Evolutionary conservation across 495 filamentous ascomycete species (phyloP), one percentile per base, ranked within the genome.

Genomic region (Aspergillus steynii): DNA sequence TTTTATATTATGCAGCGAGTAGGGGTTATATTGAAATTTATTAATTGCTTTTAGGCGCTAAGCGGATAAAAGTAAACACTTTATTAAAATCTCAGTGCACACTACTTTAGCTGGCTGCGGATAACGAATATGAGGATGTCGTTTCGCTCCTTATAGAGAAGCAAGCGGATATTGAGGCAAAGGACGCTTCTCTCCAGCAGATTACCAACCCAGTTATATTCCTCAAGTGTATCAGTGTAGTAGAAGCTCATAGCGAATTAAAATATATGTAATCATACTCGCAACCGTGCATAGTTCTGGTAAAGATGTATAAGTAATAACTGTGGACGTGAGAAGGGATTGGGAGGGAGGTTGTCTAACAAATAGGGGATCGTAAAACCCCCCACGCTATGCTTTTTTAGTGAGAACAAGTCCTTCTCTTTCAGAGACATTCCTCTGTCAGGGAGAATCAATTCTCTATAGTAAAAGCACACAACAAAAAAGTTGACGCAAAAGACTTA

Each of bases 171-270:
- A 53, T 53, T 53, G 50, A 53, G 50, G 50, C 20, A 15, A 53
- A 29, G 50, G 50, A 29, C 27, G 50, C 50, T 29, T 29, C 20
- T 53, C 10, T 12, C 31, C n/a, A 29, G 12, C 50, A 53, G 29
- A 31, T 31, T 31, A 45, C 60, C 66, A 56, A 66, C 58, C 60
- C 61, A 61, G 34, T 49, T 32, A 55, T 68, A 47, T 59, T 66
- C 26, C 58, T 66, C 61, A 55, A 67, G 58, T 57, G 53, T 29
- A 52, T 58, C 55, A 51, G 55, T 29, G 52, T 50, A 59, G 14
- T 61, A 53, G 29, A 47, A 61, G 42, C 34, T 7, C 62, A 65
- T 61, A 45, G 59, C 58, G 37, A 58, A 61, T 57, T 37, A 65
- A 61, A 49, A 53, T 15, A 54, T 26, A n/a, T n/a, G 14, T 31